These are phyloP conservation scores for Hypoxylon fuscum DNA, from an alignment of 495 filamentous ascomycete species.

Conservation along the genomic window DNA sequence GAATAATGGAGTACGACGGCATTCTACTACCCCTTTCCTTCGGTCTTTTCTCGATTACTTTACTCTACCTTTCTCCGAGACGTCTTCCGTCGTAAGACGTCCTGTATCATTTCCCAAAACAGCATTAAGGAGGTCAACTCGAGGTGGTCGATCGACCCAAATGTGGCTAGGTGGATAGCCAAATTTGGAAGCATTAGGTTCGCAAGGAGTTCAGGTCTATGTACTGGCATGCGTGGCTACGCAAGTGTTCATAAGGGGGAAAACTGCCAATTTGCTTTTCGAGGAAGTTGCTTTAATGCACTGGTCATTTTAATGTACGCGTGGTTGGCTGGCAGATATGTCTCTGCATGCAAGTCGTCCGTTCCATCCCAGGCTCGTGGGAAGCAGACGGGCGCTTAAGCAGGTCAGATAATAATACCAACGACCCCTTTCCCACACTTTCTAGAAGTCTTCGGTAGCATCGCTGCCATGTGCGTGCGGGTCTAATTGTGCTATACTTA, in stretches of 20 bases:
- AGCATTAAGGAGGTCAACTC: conserved; percentile 10
- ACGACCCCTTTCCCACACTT: conserved; percentile 1
- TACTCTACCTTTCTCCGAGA: conserved; percentile 5
- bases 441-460: conserved; percentile 41
- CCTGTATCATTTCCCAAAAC: conserved; percentile 9
- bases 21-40: neutral
- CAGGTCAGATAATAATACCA: conserved; percentile 10
- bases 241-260: conserved; percentile 10
- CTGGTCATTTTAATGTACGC: neutral
- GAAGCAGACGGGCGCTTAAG: conserved; percentile 17
- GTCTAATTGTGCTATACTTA: conserved; percentile 41
- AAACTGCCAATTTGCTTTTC: conserved; percentile 10
- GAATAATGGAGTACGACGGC: neutral
- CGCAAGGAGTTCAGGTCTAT: conserved; percentile 30
- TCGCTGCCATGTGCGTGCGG: conserved; percentile 25
- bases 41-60: neutral
- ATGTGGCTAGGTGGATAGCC: conserved; percentile 10
- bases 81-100: neutral
- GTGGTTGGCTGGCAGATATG: conserved; percentile 16
- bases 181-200: conserved; percentile 36
- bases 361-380: conserved; percentile 16
- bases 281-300: conserved; percentile 2
- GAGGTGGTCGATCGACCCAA: neutral
- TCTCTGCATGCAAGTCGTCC: conserved; percentile 24
- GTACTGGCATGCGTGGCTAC: conserved; percentile 7